phyloP scores from a whole-genome alignment of 2,329 filamentous ascomycete genomes.

The Zasmidium citrigriseum region DNA sequence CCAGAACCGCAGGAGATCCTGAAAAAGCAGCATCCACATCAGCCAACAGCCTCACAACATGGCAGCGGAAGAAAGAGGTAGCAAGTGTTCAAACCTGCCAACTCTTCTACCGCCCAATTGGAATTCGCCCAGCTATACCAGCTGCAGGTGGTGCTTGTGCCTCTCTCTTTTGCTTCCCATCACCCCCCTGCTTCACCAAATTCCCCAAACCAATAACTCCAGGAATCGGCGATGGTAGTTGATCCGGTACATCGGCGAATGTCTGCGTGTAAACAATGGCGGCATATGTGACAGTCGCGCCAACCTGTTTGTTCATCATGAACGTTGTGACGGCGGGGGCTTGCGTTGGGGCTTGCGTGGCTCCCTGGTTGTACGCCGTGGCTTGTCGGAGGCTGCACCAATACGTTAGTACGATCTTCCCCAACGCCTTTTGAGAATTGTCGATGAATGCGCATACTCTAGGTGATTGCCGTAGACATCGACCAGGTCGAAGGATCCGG shows the following conservation, averaged over 20 bases:
- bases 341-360: constrained; percentile 18
- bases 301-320: constrained; percentile 19
- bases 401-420: background rate
- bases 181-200: constrained; percentile 6
- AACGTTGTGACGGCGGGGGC: constrained; percentile 27
- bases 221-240: constrained; percentile 24
- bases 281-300: constrained; percentile 24
- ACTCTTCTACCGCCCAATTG: constrained; percentile 4
- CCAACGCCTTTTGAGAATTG: too few relatives aligned
- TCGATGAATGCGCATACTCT: too few relatives aligned
- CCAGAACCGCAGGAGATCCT: constrained; percentile 18
- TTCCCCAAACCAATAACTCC: constrained; percentile 34
- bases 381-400: constrained; percentile 26
- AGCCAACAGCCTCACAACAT: background rate
- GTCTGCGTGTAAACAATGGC: constrained; percentile 34
- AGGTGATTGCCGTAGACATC: constrained; percentile 4
- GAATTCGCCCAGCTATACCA: constrained; percentile 11
- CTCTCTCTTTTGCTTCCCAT: constrained; percentile 11
- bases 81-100: background rate
- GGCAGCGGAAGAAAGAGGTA: background rate
- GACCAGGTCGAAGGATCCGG: background rate
- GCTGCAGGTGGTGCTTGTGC: background rate
- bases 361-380: constrained; percentile 11
- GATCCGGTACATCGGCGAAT: constrained; percentile 31
- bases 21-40: background rate